Evolutionary conservation across 2,329 filamentous ascomycete genomes (phyloP).

Genomic region (Lasiodiplodia sp.): DNA sequence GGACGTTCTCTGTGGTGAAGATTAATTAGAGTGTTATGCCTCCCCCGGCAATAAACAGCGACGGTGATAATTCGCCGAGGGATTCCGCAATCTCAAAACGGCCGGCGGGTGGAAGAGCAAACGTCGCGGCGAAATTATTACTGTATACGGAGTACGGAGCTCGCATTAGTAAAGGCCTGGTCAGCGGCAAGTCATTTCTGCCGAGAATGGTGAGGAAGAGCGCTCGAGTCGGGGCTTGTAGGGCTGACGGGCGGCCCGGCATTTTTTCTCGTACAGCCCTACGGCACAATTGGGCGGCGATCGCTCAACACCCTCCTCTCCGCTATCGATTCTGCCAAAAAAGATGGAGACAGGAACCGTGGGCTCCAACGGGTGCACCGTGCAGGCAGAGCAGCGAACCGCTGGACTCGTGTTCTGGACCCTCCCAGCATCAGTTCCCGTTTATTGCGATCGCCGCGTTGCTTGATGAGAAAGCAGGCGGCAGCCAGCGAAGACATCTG

Average conservation of each 20-base stretch:
- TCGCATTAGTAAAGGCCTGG: not conserved
- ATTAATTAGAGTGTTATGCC: not conserved
- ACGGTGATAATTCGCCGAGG: not conserved
- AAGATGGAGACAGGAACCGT: not conserved
- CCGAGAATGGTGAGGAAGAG: not conserved
- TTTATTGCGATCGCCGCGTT: slow-evolving; percentile 19
- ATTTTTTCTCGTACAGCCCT: slow-evolving; percentile 16
- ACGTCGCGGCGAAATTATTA: not conserved
- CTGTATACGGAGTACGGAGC: not conserved
- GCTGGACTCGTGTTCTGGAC: slow-evolving; percentile 1
- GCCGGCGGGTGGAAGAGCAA: not conserved
- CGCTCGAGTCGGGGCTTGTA: slow-evolving; percentile 2
- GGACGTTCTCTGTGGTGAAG: not conserved
- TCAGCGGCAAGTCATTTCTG: not conserved
- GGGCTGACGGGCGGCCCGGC: not conserved
- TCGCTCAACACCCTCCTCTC: not conserved
- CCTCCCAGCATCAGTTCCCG: slow-evolving; percentile 1
- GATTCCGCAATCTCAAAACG: not conserved
- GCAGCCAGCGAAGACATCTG: slow-evolving; percentile 1
- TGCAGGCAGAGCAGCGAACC: not conserved
- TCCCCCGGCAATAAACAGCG: not conserved
- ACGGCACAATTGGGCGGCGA: not conserved
- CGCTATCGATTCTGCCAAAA: slow-evolving; percentile 5
- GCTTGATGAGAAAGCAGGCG: not conserved
- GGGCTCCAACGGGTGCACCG: slow-evolving; percentile 5